These are phyloP conservation scores for Hansfordia pulvinata DNA, from an alignment of 2,329 filamentous ascomycete genomes.

Conservation along the genomic window DNA sequence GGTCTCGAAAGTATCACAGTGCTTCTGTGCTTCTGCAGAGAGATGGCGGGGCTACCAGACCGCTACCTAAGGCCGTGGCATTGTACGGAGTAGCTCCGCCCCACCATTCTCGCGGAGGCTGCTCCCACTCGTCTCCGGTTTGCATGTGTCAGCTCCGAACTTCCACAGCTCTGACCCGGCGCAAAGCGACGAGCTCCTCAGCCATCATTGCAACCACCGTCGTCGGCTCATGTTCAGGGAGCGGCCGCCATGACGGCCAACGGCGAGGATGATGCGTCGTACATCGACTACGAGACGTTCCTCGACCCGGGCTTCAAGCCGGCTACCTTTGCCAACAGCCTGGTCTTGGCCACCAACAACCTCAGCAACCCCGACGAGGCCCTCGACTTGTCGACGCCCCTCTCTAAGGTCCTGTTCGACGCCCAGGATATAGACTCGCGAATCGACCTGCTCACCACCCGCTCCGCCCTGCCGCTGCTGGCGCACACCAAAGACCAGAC, in stretches of 20 bases:
- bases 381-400: slow-evolving; percentile 83
- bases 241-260: slow-evolving; percentile 15
- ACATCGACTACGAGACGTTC: slow-evolving; percentile 93
- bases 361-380: slow-evolving; percentile 76
- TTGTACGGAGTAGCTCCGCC: too few species aligned
- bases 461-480: slow-evolving; percentile 69
- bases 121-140: too few species aligned
- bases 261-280: slow-evolving; percentile 53
- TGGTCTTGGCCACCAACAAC: slow-evolving; percentile 87
- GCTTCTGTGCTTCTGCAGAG: too few species aligned
- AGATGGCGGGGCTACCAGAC: too few species aligned
- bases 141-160: too few species aligned
- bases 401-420: slow-evolving; percentile 90
- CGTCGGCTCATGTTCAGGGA: too few species aligned
- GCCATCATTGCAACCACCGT: too few species aligned
- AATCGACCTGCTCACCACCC: slow-evolving; percentile 79
- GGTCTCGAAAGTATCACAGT: too few species aligned
- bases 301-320: slow-evolving; percentile 73
- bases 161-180: too few species aligned
- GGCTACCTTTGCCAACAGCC: slow-evolving; percentile 70
- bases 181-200: too few species aligned
- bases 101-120: too few species aligned
- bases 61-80: too few species aligned
- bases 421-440: slow-evolving; percentile 94
- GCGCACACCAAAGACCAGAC: slow-evolving; percentile 64